Base-by-base conservation (phyloP, 495 filamentous ascomycete species). In the Penicillium salamii region DNA sequence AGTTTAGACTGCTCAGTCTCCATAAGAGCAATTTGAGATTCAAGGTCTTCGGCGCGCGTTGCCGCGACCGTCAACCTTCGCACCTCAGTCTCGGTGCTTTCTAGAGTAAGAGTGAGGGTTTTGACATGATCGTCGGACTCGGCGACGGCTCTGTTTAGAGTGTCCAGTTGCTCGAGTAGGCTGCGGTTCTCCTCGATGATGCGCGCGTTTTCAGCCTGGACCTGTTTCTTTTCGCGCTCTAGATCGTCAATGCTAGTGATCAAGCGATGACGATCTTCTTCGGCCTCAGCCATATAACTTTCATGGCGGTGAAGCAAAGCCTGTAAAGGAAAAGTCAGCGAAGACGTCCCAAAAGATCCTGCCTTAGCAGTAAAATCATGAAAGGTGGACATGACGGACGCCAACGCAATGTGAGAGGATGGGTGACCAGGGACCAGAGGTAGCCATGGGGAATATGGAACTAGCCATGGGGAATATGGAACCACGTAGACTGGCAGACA, bases 271-370 rank as follows among this genome's bases (percentile, higher is more conserved):
- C 93, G 84, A 59, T 96, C 89, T 43, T 83, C 79, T 74, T 95
- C 90, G 42, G 90, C 87, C 62, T 96, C 89, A 15, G 83, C 85
- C 76, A 96, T 89, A 66, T 95, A 96, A 32, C 84, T 81, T 71
- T 97, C 92, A 79, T 97, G 91, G 48, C 91, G 88, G 42, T 86
- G 82, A 14, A 98, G 81, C 31, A 98, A 75, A 28, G 91, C 89
- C 92, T 97, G 85, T 44, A 90, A 69, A 33, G 83, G 67, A 71
- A 87, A 88, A 14, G 81, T 90, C 69, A 90, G 84, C 71, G 78
- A 79, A 38, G 69, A 73, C 5, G 59, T 62, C 56, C 55, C 52
- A 18, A 52, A 50, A 58, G 42, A 54, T 32, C 42, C 37, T 45
- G 46, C 54, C 35, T 54, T 44, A 18, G 55, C 49, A 40, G 49